A percentile compares a stretch with the other conserved stretches of the same genome.
phyloP scores from a whole-genome alignment of 164 flowering plant genomes.

The Annona cherimola region DNA sequence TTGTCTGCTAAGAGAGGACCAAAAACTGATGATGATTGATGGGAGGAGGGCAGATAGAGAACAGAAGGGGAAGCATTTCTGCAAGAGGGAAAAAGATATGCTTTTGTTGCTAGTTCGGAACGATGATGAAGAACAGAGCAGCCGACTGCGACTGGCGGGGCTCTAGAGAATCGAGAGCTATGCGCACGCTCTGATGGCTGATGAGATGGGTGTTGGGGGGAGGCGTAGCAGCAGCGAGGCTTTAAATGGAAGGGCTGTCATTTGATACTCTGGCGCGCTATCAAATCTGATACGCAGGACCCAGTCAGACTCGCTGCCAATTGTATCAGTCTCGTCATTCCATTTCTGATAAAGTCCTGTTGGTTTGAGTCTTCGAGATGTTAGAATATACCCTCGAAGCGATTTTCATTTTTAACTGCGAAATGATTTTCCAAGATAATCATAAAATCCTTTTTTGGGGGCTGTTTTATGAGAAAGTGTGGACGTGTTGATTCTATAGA shows the following conservation, averaged over 20 bases:
- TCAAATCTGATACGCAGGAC: neutral
- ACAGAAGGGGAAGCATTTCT: neutral
- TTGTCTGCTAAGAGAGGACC: conserved; percentile 5
- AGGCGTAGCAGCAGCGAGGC: neutral
- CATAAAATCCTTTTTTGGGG: neutral
- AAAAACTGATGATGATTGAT: neutral
- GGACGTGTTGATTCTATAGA: neutral
- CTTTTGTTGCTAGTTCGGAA: neutral
- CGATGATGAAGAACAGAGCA: neutral
- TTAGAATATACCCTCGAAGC: neutral
- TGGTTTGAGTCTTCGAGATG: neutral
- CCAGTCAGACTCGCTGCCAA: too few species aligned
- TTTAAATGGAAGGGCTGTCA: neutral
- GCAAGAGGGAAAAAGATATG: too few species aligned
- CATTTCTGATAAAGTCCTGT: neutral
- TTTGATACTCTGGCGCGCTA: neutral
- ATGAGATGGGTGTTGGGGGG: neutral
- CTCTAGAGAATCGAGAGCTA: neutral
- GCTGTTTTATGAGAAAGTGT: neutral
- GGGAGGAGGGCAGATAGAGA: neutral
- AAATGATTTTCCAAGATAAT: neutral
- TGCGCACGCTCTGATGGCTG: neutral
- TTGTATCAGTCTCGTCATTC: neutral
- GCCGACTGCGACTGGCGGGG: neutral
- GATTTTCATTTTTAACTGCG: neutral